Evolutionary conservation across 768 basidiomycete genomes (phyloP).

Genomic region (Suillus clintonianus): DNA sequence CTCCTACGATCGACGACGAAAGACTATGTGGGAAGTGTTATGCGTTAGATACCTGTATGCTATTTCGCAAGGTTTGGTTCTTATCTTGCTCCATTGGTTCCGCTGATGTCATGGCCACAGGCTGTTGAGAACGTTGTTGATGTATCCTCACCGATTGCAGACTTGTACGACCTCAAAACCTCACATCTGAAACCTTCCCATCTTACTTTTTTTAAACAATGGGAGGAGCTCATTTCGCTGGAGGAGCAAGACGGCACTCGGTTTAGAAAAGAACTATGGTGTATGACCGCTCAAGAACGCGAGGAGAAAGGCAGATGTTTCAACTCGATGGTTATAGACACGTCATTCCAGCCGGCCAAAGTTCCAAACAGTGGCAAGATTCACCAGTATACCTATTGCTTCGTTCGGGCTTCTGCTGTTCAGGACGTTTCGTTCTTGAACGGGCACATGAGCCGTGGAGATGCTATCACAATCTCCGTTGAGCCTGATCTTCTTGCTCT

Average conservation of each 20-base stretch:
- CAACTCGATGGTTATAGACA: conserved; percentile 70
- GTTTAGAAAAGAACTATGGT: conserved; percentile 94
- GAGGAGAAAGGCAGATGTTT: conserved; percentile 86
- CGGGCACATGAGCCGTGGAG: conserved; percentile 77
- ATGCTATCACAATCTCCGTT: conserved; percentile 85
- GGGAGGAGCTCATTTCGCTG: conserved; percentile 82
- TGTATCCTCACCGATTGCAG: conserved; percentile 53
- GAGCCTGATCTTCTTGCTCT: conserved; percentile 86
- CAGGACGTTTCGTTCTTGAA: conserved; percentile 54
- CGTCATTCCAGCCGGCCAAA: conserved; percentile 32
- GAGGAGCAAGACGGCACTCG: conserved; percentile 88
- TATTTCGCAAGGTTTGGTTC: conserved; percentile 77
- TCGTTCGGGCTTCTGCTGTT: conserved; percentile 42
- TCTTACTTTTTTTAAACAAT: conserved; percentile 79
- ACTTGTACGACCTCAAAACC: conserved; percentile 77
- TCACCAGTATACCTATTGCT: conserved; percentile 78
- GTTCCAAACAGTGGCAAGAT: conserved; percentile 51
- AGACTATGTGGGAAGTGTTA: conserved; percentile 81
- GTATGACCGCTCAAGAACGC: conserved; percentile 77
- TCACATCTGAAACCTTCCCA: conserved; percentile 73
- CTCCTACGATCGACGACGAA: conserved; percentile 83
- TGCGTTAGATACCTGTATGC: conserved; percentile 84
- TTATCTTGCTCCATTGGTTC: background rate
- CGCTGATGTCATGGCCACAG: conserved; percentile 35
- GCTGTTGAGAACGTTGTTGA: conserved; percentile 69